Conservation (phyloP, 2,329 filamentous ascomycete species). For the Venturia oleaginea region DNA sequence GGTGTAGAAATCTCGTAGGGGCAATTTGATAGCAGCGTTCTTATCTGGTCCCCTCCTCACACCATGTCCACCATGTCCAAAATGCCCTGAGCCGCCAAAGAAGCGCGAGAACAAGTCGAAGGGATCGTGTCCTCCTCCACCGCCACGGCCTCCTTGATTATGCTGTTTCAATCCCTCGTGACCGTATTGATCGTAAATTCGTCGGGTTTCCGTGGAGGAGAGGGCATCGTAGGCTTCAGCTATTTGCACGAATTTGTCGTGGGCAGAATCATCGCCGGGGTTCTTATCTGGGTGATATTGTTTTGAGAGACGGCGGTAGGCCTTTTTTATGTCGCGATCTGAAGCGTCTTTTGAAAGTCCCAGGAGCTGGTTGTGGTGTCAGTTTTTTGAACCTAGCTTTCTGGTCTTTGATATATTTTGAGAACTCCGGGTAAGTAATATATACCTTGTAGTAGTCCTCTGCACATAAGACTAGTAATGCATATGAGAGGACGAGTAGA, state of each 20-base stretch:
- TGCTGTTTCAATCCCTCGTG: constrained; percentile 84
- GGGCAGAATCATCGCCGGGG: constrained; percentile 68
- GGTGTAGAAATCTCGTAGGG: constrained; percentile 87
- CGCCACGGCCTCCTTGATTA: constrained; percentile 57
- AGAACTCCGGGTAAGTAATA: neutral
- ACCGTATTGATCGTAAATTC: constrained; percentile 90
- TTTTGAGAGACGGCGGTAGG: constrained; percentile 86
- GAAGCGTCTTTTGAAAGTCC: constrained; percentile 70
- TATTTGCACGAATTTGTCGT: constrained; percentile 87
- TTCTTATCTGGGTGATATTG: constrained; percentile 98
- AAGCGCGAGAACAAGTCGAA: constrained; percentile 96
- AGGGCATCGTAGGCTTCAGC: constrained; percentile 94
- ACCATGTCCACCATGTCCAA: constrained; percentile 54
- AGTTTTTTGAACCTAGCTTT: constrained; percentile 12
- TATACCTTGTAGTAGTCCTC: constrained; percentile 73
- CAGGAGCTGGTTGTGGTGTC: constrained; percentile 52
- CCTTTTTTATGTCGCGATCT: constrained; percentile 84
- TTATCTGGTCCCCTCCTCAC: constrained; percentile 80
- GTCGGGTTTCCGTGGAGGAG: constrained; percentile 66
- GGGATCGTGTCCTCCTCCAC: constrained; percentile 56
- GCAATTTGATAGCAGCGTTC: constrained; percentile 71
- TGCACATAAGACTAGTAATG: constrained; percentile 35
- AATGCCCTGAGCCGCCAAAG: constrained; percentile 87
- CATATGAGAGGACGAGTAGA: constrained; percentile 18
- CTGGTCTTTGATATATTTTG: constrained; percentile 5